phyloP scores from a whole-genome alignment of 495 filamentous ascomycete genomes.

The Xylaria palmicola region DNA sequence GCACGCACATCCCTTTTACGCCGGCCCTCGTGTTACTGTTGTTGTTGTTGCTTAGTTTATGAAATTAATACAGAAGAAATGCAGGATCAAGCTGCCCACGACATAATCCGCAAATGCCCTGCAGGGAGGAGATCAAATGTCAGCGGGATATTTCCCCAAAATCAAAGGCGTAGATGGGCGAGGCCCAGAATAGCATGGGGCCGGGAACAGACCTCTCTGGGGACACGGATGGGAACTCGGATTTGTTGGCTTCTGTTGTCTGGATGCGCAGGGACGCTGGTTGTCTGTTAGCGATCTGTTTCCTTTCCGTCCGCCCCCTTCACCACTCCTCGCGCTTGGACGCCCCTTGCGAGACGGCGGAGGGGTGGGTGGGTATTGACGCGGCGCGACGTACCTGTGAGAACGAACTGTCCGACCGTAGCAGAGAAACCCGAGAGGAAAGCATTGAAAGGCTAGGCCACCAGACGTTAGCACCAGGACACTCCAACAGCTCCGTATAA shows the following conservation, averaged over 20 bases:
- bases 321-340: no score
- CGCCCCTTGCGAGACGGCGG: not conserved
- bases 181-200: no score
- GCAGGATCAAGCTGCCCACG: constrained; percentile 89
- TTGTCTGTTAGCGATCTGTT: constrained; percentile 12
- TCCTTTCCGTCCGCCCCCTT: not conserved
- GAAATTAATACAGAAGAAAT: constrained; percentile 99
- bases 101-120: constrained; percentile 97
- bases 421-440: constrained; percentile 94
- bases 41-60: constrained; percentile 70
- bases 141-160: not conserved
- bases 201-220: constrained; percentile 66
- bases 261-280: constrained; percentile 81
- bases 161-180: not conserved
- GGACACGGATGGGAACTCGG: constrained; percentile 65
- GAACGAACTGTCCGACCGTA: constrained; percentile 95
- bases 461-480: constrained; percentile 19
- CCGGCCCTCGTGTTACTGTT: not conserved
- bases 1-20: constrained; percentile 1
- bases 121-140: constrained; percentile 11
- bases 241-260: constrained; percentile 73
- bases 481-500: not conserved
- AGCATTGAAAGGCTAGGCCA: constrained; percentile 89
- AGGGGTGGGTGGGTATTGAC: not conserved
- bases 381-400: constrained; percentile 64